Base-by-base conservation (phyloP, 768 basidiomycete species). In the Auricularia cornea region DNA sequence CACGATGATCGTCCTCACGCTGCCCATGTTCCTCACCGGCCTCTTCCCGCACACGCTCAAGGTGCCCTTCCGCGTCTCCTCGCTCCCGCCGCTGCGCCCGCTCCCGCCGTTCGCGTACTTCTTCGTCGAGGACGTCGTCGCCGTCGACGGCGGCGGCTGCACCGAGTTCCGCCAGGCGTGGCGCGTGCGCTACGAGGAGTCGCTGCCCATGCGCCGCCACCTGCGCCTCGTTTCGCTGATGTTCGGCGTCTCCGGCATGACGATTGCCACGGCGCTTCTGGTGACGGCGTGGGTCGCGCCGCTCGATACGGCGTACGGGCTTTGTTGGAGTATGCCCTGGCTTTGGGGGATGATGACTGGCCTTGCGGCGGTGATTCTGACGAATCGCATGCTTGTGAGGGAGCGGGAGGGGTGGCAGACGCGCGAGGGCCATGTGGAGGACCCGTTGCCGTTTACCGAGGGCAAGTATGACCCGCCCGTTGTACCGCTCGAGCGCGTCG, bases 91-190 rank as follows among this genome's bases (percentile, higher is more conserved):
- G 1, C 56, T 63, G 54, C 66, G 69, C 30, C 67, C 65, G 16
- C 70, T 73, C n/a, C 72, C 72, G 3, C 72, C 72, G 2, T 66
- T 68, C 38, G 68, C 69, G 1, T 73, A 71, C 68, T 71, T 69
- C 32, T 65, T 71, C 51, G 70, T 72, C 51, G 72, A 73, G 62
- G 72, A 73, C 65, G 62, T 73, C 66, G 65, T 73, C 59, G 71
- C 72, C 33, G 72, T 73, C 41, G 72, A 73, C 60, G 72, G 72
- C 40, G 70, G 72, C 31, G 72, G 71, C 59, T 68, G 71, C 56
- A 67, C 69, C 61, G 69, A 69, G 61, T 73, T 73, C 67, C 72
- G 71, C 5, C 70, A 73, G 64, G 72, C 71, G 3, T 73, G 72
- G 72, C 72, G 72, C 18, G 68, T 69, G 33, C 68, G 70, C 29